Conservation (phyloP, 257 asterid genomes). For the Primulina eburnea region DNA sequence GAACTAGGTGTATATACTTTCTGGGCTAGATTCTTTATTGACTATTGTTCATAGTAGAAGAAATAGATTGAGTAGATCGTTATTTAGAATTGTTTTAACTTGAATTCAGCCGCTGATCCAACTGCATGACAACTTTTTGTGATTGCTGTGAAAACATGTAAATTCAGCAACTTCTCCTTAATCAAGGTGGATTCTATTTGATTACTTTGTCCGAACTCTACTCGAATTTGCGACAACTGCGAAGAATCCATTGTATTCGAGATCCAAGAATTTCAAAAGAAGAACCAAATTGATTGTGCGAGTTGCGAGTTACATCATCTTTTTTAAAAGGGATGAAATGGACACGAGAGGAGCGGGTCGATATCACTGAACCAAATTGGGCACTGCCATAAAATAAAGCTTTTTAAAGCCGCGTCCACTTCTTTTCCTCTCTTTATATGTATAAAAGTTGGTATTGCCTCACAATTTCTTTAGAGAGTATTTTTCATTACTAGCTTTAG, state of each 20-base stretch:
- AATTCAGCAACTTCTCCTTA: background rate
- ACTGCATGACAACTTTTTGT: background rate
- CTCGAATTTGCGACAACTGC: background rate
- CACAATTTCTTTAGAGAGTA: conserved; percentile 9
- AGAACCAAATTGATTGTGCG: background rate
- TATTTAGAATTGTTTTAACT: conserved; percentile 25
- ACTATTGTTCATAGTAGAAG: conserved; percentile 42
- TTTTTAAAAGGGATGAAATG: background rate
- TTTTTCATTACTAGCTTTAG: background rate
- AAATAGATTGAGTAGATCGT: conserved; percentile 22
- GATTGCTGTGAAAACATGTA: background rate
- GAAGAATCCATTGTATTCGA: too few relatives aligned
- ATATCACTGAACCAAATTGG: background rate
- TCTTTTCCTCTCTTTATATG: conserved; percentile 18
- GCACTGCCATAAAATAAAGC: conserved; percentile 8
- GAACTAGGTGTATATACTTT: conserved; percentile 35
- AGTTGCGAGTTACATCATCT: background rate
- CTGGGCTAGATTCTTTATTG: conserved; percentile 16
- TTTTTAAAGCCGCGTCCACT: conserved; percentile 28
- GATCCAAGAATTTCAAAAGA: background rate
- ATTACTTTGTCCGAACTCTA: background rate
- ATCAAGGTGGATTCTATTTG: background rate
- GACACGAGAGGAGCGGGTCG: background rate
- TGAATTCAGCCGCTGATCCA: conserved; percentile 9
- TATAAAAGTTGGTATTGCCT: conserved; percentile 37